Evolutionary conservation across 164 flowering plant genomes (phyloP), one percentile per base, ranked within the genome.

Genomic region (Magnolia kwangsiensis): DNA sequence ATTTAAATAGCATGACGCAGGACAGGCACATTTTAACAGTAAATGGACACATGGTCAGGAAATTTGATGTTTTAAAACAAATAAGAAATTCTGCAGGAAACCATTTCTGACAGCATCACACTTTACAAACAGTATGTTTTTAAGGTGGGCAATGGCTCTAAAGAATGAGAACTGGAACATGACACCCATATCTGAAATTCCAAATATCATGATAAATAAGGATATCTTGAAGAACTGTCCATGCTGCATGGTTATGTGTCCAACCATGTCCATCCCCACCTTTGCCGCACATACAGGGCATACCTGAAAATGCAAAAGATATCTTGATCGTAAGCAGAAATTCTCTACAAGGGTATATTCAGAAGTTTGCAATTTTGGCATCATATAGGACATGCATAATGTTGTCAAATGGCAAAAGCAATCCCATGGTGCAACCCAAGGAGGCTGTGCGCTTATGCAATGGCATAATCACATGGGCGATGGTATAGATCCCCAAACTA

Each of bases 201-300:
- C 51, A 73, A 55, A 29, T 1, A 8, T 55, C 10, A 55, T 8
- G 61, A 16, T 8, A 9, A 11, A 65, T 83, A 90, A 94, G 98
- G 98, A 94, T 94, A 94, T 92, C 84, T 88, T 91, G 27, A 91
- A 84, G 69, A 90, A 79, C 76, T 74, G 89, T 45, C 87, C 92
- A 70, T 94, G 98, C 74, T 91, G 93, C 82, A 78, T 79, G 0
- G 97, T 91, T 20, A 92, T 81, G 71, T 94, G 98, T 73, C 88
- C 84, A 77, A 94, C 91, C 78, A 94, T 78, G 82, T 91, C 96
- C 81, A 83, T 81, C 72, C 97, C 98, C 63, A 91, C 95, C 80
- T 86, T 87, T 76, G 82, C 88, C 21, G 89, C 84, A 82, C 98
- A 94, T n/a, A 94, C 87, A 2, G 98, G 98, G 78, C 98, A 94